phyloP scores from a whole-genome alignment of 1,284 basidiomycete genomes.

The Entoloma clypeatum region DNA sequence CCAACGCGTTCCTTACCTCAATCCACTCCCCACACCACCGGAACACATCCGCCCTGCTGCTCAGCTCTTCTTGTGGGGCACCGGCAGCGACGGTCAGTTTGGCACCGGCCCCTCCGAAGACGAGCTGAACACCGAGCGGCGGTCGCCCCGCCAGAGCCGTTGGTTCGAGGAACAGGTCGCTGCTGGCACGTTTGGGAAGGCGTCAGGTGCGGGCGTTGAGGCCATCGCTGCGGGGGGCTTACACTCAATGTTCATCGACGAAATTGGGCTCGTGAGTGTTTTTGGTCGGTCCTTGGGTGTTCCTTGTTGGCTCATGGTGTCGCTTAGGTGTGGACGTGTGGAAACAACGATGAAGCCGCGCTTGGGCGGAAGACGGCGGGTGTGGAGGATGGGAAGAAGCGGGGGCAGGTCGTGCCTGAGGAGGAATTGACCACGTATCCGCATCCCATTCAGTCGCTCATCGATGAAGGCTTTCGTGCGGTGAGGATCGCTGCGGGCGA shows the following conservation, averaged over 20 bases:
- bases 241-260: conserved; percentile 69
- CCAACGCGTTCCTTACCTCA: too few relatives aligned
- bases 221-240: conserved; percentile 65
- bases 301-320: conserved; percentile 29
- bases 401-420: conserved; percentile 46
- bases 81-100: conserved; percentile 6
- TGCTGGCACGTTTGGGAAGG: not conserved
- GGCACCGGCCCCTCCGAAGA: conserved; percentile 3
- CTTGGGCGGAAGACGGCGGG: conserved; percentile 67
- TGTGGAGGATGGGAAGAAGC: conserved; percentile 50
- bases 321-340: conserved; percentile 66
- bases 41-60: not conserved
- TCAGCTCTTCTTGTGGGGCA: conserved; percentile 4
- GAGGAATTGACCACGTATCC: conserved; percentile 68
- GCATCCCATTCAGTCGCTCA: conserved; percentile 55
- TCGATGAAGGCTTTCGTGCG: conserved; percentile 64
- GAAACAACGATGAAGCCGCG: conserved; percentile 83
- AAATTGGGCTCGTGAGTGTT: conserved; percentile 43
- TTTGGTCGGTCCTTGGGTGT: not conserved
- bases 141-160: not conserved
- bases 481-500: conserved; percentile 72
- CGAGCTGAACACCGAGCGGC: not conserved
- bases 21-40: not conserved
- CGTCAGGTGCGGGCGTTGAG: conserved; percentile 45
- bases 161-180: not conserved